These are phyloP conservation scores for Cyclaneusma minus DNA, from an alignment of 2,329 filamentous ascomycete species.

Conservation along the genomic window DNA sequence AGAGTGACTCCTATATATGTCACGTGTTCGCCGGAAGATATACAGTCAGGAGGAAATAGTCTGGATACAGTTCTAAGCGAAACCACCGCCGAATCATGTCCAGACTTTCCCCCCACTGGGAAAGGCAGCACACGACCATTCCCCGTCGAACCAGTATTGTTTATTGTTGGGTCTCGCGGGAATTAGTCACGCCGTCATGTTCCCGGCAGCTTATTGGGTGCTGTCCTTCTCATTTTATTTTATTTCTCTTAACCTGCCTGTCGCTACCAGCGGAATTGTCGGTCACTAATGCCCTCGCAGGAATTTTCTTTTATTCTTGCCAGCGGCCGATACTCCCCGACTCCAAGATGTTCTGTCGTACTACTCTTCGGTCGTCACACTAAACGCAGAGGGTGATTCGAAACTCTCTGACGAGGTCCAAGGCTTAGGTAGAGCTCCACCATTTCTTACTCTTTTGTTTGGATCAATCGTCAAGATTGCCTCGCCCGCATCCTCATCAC, in stretches of 20 bases:
- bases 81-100: too few species aligned
- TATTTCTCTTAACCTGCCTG: slow-evolving; percentile 5
- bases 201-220: too few species aligned
- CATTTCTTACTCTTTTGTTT: slow-evolving; percentile 59
- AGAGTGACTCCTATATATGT: slow-evolving; percentile 6
- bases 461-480: slow-evolving; percentile 59
- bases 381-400: slow-evolving; percentile 90
- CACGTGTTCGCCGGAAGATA: too few species aligned
- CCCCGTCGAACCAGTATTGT: too few species aligned
- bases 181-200: too few species aligned
- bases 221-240: slow-evolving; percentile 4
- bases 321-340: slow-evolving; percentile 49
- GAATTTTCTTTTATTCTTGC: slow-evolving; percentile 88
- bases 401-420: slow-evolving; percentile 80
- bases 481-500: slow-evolving; percentile 18
- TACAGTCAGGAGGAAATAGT: too few species aligned
- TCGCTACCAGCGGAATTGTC: slow-evolving; percentile 2
- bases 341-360: slow-evolving; percentile 77
- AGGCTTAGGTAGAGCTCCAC: slow-evolving; percentile 76
- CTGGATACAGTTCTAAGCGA: too few species aligned
- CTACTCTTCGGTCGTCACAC: slow-evolving; percentile 75
- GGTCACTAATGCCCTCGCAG: slow-evolving; percentile 26
- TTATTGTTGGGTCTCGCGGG: too few species aligned
- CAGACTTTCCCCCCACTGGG: too few species aligned
- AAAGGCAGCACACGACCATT: too few species aligned